Evolutionary conservation across 2,329 filamentous ascomycete genomes (phyloP), one percentile per base, ranked within the genome.

Genomic region (Aspergillus arachidicola): DNA sequence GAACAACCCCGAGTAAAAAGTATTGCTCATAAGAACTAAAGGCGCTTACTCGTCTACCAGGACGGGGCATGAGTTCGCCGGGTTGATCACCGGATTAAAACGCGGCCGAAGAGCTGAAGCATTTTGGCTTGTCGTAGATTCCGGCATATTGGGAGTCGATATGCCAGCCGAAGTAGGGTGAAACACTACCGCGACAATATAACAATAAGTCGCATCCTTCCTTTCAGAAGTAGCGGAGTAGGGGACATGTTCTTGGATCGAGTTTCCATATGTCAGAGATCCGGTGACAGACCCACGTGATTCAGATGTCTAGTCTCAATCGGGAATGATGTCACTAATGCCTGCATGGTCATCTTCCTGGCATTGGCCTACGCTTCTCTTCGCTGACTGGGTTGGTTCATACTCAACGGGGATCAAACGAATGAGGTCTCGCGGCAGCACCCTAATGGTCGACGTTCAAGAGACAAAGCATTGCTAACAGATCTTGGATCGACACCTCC

Each of bases 51-150:
- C 78, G 64, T 83, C 79, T 32, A 84, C 79, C 34, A 81, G 72
- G 14, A 86, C 81, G 4, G 86, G 85, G 64, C 79, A 81, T 21
- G 77, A 69, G 51, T 80, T 72, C 54, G 82, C 76, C n/a, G 81
- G 79, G 65, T 84, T 83, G 67, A 86, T 83, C 59, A 87, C 74
- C 1, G 85, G 84, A 53, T 82, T 82, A 68, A 83, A 87, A 41
- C 65, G 68, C 30, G 69, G 67, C 43, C 69, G 72, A 26, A 59
- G 48, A 50, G 60, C 53, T 46, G 65, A 48, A 5, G 38, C 60
- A 51, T 69, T 65, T 58, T 72, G 68, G 64, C 60, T 66, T 57
- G 64, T 62, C 16, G 63, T 56, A 10, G 36, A 58, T 28, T 63
- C 57, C 26, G 68, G 58, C 73, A 76, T 73, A 53, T 64, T 51